A percentile compares a stretch with the other conserved stretches of the same genome.
Conservation (phyloP, 495 filamentous ascomycete genomes). For the Diplogelasinospora grovesii region DNA sequence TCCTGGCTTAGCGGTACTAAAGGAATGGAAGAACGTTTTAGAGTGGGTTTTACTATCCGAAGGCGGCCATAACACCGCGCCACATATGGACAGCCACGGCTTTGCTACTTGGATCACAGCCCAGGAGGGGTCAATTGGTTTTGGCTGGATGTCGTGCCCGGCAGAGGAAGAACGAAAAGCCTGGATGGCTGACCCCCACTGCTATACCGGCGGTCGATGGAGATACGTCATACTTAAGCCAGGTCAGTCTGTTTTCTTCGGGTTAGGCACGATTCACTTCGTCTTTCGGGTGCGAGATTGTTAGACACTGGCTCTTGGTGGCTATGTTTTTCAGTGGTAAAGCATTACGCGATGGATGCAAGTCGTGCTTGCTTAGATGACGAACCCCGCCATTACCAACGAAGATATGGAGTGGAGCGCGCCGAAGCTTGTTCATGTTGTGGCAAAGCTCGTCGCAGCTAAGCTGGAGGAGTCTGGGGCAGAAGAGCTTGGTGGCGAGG, state of each 20-base stretch:
- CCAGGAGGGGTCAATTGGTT: conserved; percentile 24
- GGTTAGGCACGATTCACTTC: conserved; percentile 27
- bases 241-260: conserved; percentile 28
- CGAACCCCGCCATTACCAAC: conserved; percentile 12
- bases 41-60: conserved; percentile 13
- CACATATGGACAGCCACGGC: conserved; percentile 14
- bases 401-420: conserved; percentile 17
- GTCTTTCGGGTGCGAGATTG: conserved; percentile 20
- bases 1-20: no score
- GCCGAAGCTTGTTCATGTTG: conserved; percentile 9
- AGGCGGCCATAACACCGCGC: conserved; percentile 13
- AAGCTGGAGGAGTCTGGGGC: conserved; percentile 2
- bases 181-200: conserved; percentile 16
- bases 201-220: conserved; percentile 21
- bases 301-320: conserved; percentile 17
- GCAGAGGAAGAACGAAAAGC: conserved; percentile 14
- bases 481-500: conserved; percentile 10
- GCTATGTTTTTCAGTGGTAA: conserved; percentile 19
- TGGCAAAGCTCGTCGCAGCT: conserved; percentile 7
- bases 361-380: conserved; percentile 11
- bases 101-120: conserved; percentile 8
- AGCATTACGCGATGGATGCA: conserved; percentile 13
- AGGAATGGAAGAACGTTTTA: conserved; percentile 9
- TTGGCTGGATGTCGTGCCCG: conserved; percentile 24
- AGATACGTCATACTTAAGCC: conserved; percentile 23